Percentiles rank a stretch among this genome's conserved stretches.
Evolutionary conservation across 495 filamentous ascomycete species (phyloP).

Genomic region (Aspergillus ellipticus): DNA sequence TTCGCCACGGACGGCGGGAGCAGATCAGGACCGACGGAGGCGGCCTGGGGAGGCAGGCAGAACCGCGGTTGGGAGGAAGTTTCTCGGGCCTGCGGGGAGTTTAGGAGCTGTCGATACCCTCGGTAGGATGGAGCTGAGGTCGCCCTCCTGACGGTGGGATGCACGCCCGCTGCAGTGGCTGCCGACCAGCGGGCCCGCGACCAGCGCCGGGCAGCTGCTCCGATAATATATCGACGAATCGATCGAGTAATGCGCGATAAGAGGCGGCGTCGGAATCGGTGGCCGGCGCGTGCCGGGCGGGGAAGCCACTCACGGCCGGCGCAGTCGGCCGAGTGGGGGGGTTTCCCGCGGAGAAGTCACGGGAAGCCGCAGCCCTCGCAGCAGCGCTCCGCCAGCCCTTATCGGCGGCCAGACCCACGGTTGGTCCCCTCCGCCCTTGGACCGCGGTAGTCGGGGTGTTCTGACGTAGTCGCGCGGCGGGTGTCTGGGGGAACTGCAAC

Average conservation of each 20-base stretch:
- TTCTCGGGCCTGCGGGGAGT: conserved; percentile 21
- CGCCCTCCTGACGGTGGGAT: no score
- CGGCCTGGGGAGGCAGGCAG: not conserved
- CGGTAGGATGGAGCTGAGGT: conserved; percentile 9
- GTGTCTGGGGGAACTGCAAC: no score
- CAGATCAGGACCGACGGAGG: not conserved
- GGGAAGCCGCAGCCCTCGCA: conserved; percentile 13
- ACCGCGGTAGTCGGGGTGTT: conserved; percentile 33
- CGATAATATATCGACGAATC: not conserved
- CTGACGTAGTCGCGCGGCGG: conserved; percentile 32
- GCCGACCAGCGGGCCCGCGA: not conserved
- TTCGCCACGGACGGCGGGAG: not conserved
- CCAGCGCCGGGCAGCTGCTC: not conserved
- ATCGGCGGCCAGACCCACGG: conserved; percentile 4
- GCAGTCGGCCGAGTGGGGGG: conserved; percentile 35
- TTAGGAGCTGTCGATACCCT: conserved; percentile 12
- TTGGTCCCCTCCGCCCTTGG: conserved; percentile 12
- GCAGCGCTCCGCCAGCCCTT: no score
- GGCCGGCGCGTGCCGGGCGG: conserved; percentile 9
- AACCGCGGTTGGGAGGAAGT: conserved; percentile 17
- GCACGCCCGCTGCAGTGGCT: not conserved
- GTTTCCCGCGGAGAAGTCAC: conserved; percentile 36
- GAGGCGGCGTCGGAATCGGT: conserved; percentile 5
- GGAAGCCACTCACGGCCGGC: no score
- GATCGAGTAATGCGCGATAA: not conserved